Evolutionary conservation across 768 basidiomycete genomes (phyloP).

Genomic region (Wakefieldia striispora): DNA sequence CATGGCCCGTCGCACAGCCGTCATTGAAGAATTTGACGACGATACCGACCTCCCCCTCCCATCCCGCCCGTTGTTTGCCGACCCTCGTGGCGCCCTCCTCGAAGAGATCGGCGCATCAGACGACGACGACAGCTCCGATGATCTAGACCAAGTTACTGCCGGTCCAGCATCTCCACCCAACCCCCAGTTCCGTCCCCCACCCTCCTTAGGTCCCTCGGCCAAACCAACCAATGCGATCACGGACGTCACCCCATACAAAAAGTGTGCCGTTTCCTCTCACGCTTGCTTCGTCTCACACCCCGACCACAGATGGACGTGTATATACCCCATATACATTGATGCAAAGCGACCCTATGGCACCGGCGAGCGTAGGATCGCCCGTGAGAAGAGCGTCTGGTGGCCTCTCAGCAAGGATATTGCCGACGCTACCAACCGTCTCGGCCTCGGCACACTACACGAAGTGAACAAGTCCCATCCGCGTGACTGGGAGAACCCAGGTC

Average conservation of each 20-base stretch:
- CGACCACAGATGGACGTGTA: slow-evolving; percentile 78
- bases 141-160: slow-evolving; percentile 34
- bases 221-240: slow-evolving; percentile 44
- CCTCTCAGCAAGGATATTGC: slow-evolving; percentile 92
- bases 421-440: slow-evolving; percentile 73
- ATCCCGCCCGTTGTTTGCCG: slow-evolving; percentile 57
- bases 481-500: slow-evolving; percentile 98
- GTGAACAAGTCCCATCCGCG: slow-evolving; percentile 88
- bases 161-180: slow-evolving; percentile 56
- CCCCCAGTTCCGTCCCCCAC: slow-evolving; percentile 22
- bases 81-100: slow-evolving; percentile 71
- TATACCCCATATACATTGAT: slow-evolving; percentile 97
- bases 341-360: slow-evolving; percentile 86
- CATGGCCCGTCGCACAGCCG: slow-evolving; percentile 72
- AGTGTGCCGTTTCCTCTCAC: slow-evolving; percentile 43
- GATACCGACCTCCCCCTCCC: slow-evolving; percentile 90
- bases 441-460: slow-evolving; percentile 82
- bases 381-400: slow-evolving; percentile 88
- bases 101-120: slow-evolving; percentile 63
- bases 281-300: slow-evolving; percentile 4
- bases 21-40: slow-evolving; percentile 86
- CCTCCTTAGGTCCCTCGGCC: slow-evolving; percentile 16
- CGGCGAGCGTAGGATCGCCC: slow-evolving; percentile 78
- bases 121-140: slow-evolving; percentile 43
- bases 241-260: slow-evolving; percentile 83